Percentiles rank a stretch among this genome's conserved stretches.
phyloP scores from a whole-genome alignment of 2,329 filamentous ascomycete genomes.

The Alternaria sp. region DNA sequence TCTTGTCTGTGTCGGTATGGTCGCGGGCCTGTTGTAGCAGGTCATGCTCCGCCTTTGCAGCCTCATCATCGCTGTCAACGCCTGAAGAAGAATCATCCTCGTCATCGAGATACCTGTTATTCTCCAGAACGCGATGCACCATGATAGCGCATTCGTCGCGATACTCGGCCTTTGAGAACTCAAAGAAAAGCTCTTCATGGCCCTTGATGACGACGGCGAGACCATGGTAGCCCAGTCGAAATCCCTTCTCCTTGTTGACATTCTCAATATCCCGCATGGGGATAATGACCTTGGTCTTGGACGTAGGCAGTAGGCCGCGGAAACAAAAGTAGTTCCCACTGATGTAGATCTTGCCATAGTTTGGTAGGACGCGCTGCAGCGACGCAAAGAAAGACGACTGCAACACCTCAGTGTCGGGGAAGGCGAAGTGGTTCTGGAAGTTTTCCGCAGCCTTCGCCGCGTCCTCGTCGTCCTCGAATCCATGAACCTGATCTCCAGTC shows the following conservation, averaged over 20 bases:
- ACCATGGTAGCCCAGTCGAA: constrained; percentile 87
- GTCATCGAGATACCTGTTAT: constrained; percentile 72
- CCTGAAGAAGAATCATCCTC: constrained; percentile 71
- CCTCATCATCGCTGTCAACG: constrained; percentile 73
- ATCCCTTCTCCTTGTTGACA: constrained; percentile 92
- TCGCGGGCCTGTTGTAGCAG: constrained; percentile 76
- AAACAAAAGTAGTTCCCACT: constrained; percentile 90
- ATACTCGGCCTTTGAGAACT: constrained; percentile 78
- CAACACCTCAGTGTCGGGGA: constrained; percentile 82
- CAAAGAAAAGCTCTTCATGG: constrained; percentile 95
- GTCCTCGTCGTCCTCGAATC: constrained; percentile 63
- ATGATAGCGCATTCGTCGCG: constrained; percentile 90
- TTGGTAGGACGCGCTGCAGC: constrained; percentile 83
- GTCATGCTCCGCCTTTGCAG: constrained; percentile 80
- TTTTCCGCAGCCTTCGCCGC: constrained; percentile 64
- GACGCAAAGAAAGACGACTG: constrained; percentile 92
- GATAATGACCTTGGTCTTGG: constrained; percentile 88
- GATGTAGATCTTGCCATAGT: constrained; percentile 97
- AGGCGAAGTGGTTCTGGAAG: constrained; percentile 87
- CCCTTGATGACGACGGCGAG: constrained; percentile 91
- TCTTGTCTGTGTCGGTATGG: constrained; percentile 29
- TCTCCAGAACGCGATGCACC: constrained; percentile 77
- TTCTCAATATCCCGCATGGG: constrained; percentile 92
- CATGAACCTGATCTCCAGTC: constrained; percentile 68
- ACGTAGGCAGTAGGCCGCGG: constrained; percentile 86